These are phyloP conservation scores for Pelargonium citronellum DNA, from an alignment of 441 rosid species.

Conservation along the genomic window DNA sequence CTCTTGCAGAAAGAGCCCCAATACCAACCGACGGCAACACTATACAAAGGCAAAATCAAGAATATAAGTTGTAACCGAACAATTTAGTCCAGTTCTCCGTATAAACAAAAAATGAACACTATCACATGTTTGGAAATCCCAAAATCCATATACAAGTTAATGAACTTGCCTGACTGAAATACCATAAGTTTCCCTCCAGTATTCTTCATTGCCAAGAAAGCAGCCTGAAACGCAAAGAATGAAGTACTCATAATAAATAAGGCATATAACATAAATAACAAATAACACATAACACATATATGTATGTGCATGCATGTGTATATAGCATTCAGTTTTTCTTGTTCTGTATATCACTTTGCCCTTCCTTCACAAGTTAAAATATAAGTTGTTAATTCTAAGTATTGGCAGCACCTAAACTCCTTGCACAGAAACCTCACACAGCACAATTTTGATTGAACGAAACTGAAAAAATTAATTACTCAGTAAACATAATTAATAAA, in stretches of 20 bases:
- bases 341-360: background rate
- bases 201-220: slow-evolving; percentile 83
- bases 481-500: background rate
- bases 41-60: slow-evolving; percentile 23
- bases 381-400: background rate
- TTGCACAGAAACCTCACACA: background rate
- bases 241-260: too few relatives aligned
- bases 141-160: background rate
- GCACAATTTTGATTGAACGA: background rate
- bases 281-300: background rate
- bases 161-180: slow-evolving; percentile 77
- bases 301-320: background rate
- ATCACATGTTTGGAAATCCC: slow-evolving; percentile 10
- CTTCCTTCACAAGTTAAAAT: background rate
- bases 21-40: slow-evolving; percentile 85
- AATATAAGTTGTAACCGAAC: background rate
- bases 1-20: slow-evolving; percentile 88
- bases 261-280: too few relatives aligned
- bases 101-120: background rate
- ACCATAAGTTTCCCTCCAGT: slow-evolving; percentile 91
- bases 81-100: background rate
- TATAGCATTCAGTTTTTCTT: background rate
- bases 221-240: slow-evolving; percentile 51
- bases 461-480: background rate
- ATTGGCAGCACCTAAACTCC: background rate